Conservation (phyloP, 2,329 filamentous ascomycete species). For the Pleoardoris graminearum region DNA sequence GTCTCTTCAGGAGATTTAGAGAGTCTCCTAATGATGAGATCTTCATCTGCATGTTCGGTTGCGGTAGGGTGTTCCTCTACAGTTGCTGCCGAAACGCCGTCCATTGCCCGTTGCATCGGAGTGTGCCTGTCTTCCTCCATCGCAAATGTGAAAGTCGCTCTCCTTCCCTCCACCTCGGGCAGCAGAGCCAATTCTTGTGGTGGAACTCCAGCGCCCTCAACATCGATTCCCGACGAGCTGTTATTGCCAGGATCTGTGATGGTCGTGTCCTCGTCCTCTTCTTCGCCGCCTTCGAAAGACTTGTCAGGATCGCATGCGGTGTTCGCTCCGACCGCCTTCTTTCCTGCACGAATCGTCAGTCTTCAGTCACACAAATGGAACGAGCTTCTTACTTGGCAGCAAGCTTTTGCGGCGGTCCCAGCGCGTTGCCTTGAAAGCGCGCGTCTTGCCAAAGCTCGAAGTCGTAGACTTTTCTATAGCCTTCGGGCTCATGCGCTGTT, state of each 20-base stretch:
- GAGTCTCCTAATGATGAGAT: slow-evolving; percentile 24
- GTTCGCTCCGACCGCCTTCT: slow-evolving; percentile 19
- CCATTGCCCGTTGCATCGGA: slow-evolving; percentile 7
- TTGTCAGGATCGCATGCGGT: slow-evolving; percentile 11
- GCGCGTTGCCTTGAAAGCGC: slow-evolving; percentile 41
- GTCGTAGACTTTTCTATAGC: slow-evolving; percentile 34
- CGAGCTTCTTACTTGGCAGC: slow-evolving; percentile 33
- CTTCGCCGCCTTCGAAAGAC: slow-evolving; percentile 14
- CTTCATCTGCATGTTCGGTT: slow-evolving; percentile 11
- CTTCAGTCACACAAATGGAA: not conserved
- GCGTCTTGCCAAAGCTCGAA: slow-evolving; percentile 27
- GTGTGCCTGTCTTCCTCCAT: slow-evolving; percentile 18
- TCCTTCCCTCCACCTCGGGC: slow-evolving; percentile 9
- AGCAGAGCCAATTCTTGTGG: not conserved
- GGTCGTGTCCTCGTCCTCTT: slow-evolving; percentile 16
- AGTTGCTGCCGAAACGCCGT: slow-evolving; percentile 6
- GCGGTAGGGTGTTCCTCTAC: not conserved
- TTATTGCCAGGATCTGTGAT: slow-evolving; percentile 19
- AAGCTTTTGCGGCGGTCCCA: slow-evolving; percentile 44
- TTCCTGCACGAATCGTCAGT: slow-evolving; percentile 30
- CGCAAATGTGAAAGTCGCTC: slow-evolving; percentile 24
- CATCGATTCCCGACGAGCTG: slow-evolving; percentile 14
- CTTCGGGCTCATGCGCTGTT: slow-evolving; percentile 43
- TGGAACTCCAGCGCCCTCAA: not conserved
- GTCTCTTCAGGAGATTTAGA: slow-evolving; percentile 29